Conservation (phyloP, 2,329 filamentous ascomycete species). For the Cucurbitaria berberidis region DNA sequence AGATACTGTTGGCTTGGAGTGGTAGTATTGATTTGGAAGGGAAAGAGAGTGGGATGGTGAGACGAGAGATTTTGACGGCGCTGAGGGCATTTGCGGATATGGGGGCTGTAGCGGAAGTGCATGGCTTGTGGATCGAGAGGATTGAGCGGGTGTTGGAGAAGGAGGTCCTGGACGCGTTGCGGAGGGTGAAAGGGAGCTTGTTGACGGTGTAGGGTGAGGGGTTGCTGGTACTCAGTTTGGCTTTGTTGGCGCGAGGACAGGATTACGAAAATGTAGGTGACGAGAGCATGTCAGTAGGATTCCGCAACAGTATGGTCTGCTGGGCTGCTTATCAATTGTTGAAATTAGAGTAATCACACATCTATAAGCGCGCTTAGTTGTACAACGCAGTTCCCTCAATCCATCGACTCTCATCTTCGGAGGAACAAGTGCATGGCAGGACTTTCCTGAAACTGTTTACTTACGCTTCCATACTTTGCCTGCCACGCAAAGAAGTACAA, state of each 20-base stretch:
- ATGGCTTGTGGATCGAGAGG: slow-evolving; percentile 49
- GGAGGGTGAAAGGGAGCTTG: slow-evolving; percentile 7
- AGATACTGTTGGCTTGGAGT: slow-evolving; percentile 46
- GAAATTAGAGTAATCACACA: no score
- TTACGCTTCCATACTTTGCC: slow-evolving; percentile 91
- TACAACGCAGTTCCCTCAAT: neutral
- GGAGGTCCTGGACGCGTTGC: slow-evolving; percentile 19
- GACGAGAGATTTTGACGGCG: slow-evolving; percentile 28
- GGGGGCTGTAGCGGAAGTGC: slow-evolving; percentile 28
- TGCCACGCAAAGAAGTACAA: slow-evolving; percentile 99
- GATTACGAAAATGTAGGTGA: neutral
- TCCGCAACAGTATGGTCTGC: no score
- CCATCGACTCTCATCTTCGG: slow-evolving; percentile 16
- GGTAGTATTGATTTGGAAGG: neutral
- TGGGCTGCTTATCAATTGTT: no score
- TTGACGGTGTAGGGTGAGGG: neutral
- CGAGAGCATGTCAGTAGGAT: no score
- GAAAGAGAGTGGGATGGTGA: slow-evolving; percentile 10
- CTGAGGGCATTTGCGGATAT: slow-evolving; percentile 35
- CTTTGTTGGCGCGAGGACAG: neutral
- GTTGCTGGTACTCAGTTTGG: no score
- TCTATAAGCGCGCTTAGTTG: neutral
- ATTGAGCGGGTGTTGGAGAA: slow-evolving; percentile 41
- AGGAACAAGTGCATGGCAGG: slow-evolving; percentile 16
- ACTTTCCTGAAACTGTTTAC: slow-evolving; percentile 37